A percentile compares a stretch with the other conserved stretches of the same genome.
These are phyloP conservation scores for Plasmodium cynomolgi DNA, from an alignment of 169 alveolate genomes.

Conservation along the genomic window DNA sequence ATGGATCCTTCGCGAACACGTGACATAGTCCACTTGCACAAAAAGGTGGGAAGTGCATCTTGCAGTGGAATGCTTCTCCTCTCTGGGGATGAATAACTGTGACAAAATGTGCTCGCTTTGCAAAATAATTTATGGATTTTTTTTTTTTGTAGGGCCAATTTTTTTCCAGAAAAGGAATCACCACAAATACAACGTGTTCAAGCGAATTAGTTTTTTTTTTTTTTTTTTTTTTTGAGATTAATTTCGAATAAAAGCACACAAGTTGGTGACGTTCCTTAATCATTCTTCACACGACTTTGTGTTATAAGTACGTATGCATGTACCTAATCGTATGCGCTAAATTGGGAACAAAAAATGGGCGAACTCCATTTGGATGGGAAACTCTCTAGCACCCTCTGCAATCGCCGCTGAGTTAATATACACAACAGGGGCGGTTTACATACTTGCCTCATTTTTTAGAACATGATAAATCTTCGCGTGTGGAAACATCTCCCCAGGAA, in stretches of 20 bases:
- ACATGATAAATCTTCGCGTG: background rate
- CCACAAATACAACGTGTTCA: background rate
- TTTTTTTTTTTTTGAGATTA: background rate
- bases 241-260: background rate
- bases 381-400: background rate
- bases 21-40: background rate
- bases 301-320: background rate
- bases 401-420: background rate
- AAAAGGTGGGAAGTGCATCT: background rate
- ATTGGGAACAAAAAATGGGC: background rate
- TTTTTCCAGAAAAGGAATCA: background rate
- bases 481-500: background rate
- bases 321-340: background rate
- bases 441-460: background rate
- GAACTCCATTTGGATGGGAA: background rate
- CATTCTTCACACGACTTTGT: background rate
- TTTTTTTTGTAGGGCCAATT: background rate
- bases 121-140: background rate
- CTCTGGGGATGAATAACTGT: background rate
- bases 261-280: background rate
- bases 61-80: background rate
- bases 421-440: slow-evolving; percentile 6
- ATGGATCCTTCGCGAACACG: background rate
- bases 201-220: background rate
- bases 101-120: background rate